Evolutionary conservation across 192 early-diverging fungal genomes (phyloP).

Genomic region (Linnemannia elongata): DNA sequence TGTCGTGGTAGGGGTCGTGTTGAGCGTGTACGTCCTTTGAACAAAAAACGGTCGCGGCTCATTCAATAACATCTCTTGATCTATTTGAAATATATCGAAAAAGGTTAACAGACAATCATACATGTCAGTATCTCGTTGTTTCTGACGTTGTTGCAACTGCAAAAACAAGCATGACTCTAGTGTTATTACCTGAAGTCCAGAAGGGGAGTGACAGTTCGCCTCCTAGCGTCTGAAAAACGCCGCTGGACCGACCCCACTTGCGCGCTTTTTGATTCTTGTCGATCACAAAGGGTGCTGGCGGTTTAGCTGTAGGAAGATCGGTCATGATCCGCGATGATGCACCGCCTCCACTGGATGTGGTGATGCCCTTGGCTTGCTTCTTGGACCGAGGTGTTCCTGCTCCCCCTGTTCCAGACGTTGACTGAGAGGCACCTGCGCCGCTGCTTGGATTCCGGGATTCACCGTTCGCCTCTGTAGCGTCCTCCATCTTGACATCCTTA

Average conservation of each 20-base stretch:
- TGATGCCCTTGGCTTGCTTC: background rate
- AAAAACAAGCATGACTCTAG: background rate
- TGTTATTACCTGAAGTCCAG: constrained; percentile 43
- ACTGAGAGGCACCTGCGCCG: background rate
- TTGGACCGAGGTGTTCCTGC: background rate
- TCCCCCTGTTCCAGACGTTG: background rate
- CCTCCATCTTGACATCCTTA: constrained; percentile 9
- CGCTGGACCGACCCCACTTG: constrained; percentile 36
- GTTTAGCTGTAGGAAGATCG: background rate
- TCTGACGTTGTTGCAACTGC: background rate
- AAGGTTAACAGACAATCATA: background rate
- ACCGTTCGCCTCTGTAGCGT: background rate
- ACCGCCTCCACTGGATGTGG: background rate
- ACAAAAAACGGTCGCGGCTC: constrained; percentile 35
- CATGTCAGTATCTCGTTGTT: background rate
- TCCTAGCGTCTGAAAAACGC: constrained; percentile 38
- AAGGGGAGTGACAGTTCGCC: constrained; percentile 39
- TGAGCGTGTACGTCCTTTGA: constrained; percentile 18
- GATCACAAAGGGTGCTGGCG: constrained; percentile 35
- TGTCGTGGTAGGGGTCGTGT: constrained; percentile 13
- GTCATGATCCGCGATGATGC: constrained; percentile 15
- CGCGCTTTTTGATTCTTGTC: constrained; percentile 42
- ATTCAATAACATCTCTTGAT: constrained; percentile 54
- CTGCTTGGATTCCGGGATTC: background rate
- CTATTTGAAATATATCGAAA: constrained; percentile 13